Evolutionary conservation across 1,284 basidiomycete species (phyloP).

Genomic region (Phlebopus sp.): DNA sequence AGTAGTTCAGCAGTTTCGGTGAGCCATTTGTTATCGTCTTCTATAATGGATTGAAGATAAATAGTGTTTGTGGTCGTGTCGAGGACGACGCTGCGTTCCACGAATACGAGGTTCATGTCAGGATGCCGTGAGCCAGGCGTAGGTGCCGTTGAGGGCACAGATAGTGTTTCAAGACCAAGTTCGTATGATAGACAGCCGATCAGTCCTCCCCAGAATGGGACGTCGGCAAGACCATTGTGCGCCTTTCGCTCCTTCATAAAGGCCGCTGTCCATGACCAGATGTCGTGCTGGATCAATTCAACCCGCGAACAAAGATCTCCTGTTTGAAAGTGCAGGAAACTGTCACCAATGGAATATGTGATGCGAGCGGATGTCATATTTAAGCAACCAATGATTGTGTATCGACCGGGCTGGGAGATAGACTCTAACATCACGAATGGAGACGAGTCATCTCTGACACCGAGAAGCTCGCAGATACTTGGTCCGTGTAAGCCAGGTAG

Average conservation of each 20-base stretch:
- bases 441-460: slow-evolving; percentile 51
- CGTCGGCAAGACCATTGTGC: slow-evolving; percentile 42
- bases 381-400: slow-evolving; percentile 65
- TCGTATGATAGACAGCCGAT: slow-evolving; percentile 75
- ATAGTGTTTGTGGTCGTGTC: slow-evolving; percentile 47
- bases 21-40: slow-evolving; percentile 61
- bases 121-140: slow-evolving; percentile 42
- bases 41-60: slow-evolving; percentile 63
- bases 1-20: slow-evolving; percentile 33
- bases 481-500: slow-evolving; percentile 41
- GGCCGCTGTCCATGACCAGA: slow-evolving; percentile 71
- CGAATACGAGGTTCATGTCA: slow-evolving; percentile 70
- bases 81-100: slow-evolving; percentile 73
- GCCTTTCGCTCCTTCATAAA: slow-evolving; percentile 58
- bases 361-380: slow-evolving; percentile 52
- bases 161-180: slow-evolving; percentile 58
- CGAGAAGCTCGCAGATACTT: slow-evolving; percentile 58
- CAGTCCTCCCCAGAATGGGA: slow-evolving; percentile 80
- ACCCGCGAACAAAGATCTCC: slow-evolving; percentile 32
- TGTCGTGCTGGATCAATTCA: slow-evolving; percentile 42
- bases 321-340: slow-evolving; percentile 41
- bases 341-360: slow-evolving; percentile 53
- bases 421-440: slow-evolving; percentile 76
- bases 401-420: slow-evolving; percentile 69
- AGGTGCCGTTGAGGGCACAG: slow-evolving; percentile 35